These are phyloP conservation scores for Alternaria sp. DNA, from an alignment of 2,329 filamentous ascomycete species.

Conservation along the genomic window DNA sequence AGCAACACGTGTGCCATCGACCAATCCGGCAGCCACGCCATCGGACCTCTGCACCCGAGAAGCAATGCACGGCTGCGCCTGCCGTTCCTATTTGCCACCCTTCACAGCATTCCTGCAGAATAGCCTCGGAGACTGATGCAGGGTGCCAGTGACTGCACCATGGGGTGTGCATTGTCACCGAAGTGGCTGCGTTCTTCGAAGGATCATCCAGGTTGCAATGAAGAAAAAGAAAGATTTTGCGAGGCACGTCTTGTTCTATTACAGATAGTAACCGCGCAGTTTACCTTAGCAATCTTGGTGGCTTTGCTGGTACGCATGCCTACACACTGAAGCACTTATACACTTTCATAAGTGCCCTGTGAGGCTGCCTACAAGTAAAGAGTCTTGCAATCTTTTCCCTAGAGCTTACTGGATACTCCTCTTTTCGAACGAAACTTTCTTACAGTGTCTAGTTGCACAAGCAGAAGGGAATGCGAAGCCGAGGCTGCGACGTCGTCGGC, in stretches of 20 bases:
- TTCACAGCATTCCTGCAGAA: neutral
- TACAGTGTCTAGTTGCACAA: neutral
- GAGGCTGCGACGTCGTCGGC: constrained; percentile 3
- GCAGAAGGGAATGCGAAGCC: neutral
- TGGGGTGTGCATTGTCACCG: constrained; percentile 2
- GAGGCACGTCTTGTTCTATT: neutral
- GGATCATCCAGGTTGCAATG: neutral
- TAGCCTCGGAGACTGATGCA: constrained; percentile 2
- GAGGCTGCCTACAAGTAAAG: neutral
- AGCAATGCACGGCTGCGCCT: constrained; percentile 5
- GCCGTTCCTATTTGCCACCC: neutral
- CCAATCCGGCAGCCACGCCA: constrained; percentile 7
- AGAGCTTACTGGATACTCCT: neutral
- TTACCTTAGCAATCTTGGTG: neutral
- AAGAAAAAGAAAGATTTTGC: neutral
- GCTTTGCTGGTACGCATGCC: neutral
- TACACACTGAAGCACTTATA: neutral
- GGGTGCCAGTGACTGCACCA: neutral
- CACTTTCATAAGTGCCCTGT: neutral
- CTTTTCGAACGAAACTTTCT: neutral
- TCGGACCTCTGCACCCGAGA: constrained; percentile 6
- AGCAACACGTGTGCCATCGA: neutral
- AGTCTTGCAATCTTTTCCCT: neutral
- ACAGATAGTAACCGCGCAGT: neutral
- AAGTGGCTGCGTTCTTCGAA: neutral